Evolutionary conservation across 2,329 filamentous ascomycete genomes (phyloP), one percentile per base, ranked within the genome.

Genomic region (Fusarium coicis): DNA sequence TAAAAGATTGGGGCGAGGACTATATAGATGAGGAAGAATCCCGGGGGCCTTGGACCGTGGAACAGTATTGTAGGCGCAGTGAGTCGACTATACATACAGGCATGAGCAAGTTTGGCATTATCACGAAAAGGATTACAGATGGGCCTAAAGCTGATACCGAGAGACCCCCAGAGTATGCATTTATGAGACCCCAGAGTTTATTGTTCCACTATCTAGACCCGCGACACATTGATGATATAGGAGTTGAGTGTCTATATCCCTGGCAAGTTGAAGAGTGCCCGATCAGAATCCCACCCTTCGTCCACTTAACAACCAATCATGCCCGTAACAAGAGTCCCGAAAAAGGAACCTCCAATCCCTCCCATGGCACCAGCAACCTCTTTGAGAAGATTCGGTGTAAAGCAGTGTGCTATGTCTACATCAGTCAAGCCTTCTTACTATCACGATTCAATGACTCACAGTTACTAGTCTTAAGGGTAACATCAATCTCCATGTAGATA

Each of bases 1-100:
- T 44, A 16, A 26, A 44, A 18, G 7, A 5, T 18, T 1, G 7
- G 10, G 16, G 43, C 14, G 18, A 44, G 30, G 16, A 42, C 19
- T 19, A 32, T 0, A 8, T 55, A 1, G 23, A 42, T 15, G 16
- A 23, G 5, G 1, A 43, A 1, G 28, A 32, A 18, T 0, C 0
- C 1, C 0, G 28, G 10, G 37, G 52, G 2, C 21, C 52, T 9
- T 55, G 52, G 52, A 32, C 37, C 19, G 43, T 23, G 28, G 52
- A 19, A 0, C 52, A 32, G 11, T 43, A 32, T 32, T 16, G 43
- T 0, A 43, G 2, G 9, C 52, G 37, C 0, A 55, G 43, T 0
- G 8, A 19, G 37, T n/a, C 37, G 5, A 4, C 37, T 0, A 0
- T 55, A 10, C 52, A 55, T 34, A 43, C 37, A 16, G 37, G 28